Conservation (phyloP, 257 asterid genomes). For the Agastache rugosa region DNA sequence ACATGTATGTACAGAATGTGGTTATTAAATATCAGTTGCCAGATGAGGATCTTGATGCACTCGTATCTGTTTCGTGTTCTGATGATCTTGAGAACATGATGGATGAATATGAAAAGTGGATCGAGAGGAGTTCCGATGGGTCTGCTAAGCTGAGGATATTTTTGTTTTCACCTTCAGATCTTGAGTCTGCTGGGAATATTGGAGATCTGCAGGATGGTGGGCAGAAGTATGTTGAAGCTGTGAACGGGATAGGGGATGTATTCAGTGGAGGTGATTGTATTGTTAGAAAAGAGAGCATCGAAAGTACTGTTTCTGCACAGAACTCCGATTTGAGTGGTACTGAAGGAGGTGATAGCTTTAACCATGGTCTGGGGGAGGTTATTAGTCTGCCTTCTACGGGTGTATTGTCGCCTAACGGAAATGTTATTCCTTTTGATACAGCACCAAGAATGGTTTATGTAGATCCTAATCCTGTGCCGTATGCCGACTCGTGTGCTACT, state of each 20-base stretch:
- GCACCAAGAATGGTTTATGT: slow-evolving; percentile 45
- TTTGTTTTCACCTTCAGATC: slow-evolving; percentile 81
- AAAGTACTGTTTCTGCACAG: slow-evolving; percentile 72
- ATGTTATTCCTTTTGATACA: slow-evolving; percentile 48
- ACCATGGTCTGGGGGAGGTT: slow-evolving; percentile 54
- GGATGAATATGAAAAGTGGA: slow-evolving; percentile 90
- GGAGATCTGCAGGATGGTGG: slow-evolving; percentile 77
- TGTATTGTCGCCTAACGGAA: slow-evolving; percentile 57
- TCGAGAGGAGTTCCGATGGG: slow-evolving; percentile 76
- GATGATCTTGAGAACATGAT: slow-evolving; percentile 99
- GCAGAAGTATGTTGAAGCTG: slow-evolving; percentile 89
- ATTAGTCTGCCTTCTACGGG: slow-evolving; percentile 53
- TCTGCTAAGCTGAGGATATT: slow-evolving; percentile 91
- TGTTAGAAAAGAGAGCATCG: slow-evolving; percentile 72
- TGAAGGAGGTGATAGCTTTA: slow-evolving; percentile 63
- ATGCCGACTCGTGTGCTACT: slow-evolving; percentile 51
- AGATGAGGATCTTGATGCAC: slow-evolving; percentile 97
- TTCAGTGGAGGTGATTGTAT: slow-evolving; percentile 48
- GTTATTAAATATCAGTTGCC: slow-evolving; percentile 95
- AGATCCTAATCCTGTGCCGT: slow-evolving; percentile 47
- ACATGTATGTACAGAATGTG: slow-evolving; percentile 58
- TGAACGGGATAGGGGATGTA: slow-evolving; percentile 73
- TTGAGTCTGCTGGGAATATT: slow-evolving; percentile 55
- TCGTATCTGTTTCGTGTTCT: slow-evolving; percentile 85
- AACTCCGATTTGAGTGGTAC: slow-evolving; percentile 67